Evolutionary conservation across 2,329 filamentous ascomycete species (phyloP).

Genomic region (Ophiosphaerella korrae): DNA sequence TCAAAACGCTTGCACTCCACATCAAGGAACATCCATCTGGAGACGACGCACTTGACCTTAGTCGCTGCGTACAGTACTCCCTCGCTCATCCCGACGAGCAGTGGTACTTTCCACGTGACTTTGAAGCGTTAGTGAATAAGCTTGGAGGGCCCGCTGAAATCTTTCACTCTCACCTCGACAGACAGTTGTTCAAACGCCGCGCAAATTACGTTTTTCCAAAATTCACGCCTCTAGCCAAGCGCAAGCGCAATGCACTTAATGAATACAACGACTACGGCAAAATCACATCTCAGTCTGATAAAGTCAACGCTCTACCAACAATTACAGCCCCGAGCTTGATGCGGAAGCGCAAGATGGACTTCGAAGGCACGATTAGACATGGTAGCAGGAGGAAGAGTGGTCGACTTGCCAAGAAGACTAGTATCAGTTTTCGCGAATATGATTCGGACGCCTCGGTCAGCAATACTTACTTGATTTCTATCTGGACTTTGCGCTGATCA

Average conservation of each 20-base stretch:
- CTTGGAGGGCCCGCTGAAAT: slow-evolving; percentile 19
- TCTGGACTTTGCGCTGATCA: background rate
- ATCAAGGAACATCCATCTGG: slow-evolving; percentile 30
- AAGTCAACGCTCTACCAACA: background rate
- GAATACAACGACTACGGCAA: background rate
- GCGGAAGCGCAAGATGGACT: slow-evolving; percentile 6
- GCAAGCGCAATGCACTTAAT: background rate
- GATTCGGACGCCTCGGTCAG: slow-evolving; percentile 12
- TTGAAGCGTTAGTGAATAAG: slow-evolving; percentile 19
- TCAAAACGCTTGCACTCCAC: slow-evolving; percentile 28
- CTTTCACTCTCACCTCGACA: slow-evolving; percentile 22
- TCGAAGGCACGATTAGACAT: background rate
- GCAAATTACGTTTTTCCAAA: slow-evolving; percentile 2
- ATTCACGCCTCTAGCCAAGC: background rate
- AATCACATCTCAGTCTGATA: background rate
- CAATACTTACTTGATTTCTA: too few relatives aligned
- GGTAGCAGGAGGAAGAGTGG: slow-evolving; percentile 12
- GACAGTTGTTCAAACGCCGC: slow-evolving; percentile 23
- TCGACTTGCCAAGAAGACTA: slow-evolving; percentile 10
- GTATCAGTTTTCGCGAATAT: slow-evolving; percentile 8
- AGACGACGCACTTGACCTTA: slow-evolving; percentile 35
- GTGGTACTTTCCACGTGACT: slow-evolving; percentile 35
- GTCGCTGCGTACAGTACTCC: slow-evolving; percentile 30
- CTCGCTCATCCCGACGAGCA: slow-evolving; percentile 23
- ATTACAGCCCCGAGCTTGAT: background rate